These are phyloP conservation scores for Candida frijolesensis DNA, from an alignment of 1,139 yeast genomes.

Conservation along the genomic window DNA sequence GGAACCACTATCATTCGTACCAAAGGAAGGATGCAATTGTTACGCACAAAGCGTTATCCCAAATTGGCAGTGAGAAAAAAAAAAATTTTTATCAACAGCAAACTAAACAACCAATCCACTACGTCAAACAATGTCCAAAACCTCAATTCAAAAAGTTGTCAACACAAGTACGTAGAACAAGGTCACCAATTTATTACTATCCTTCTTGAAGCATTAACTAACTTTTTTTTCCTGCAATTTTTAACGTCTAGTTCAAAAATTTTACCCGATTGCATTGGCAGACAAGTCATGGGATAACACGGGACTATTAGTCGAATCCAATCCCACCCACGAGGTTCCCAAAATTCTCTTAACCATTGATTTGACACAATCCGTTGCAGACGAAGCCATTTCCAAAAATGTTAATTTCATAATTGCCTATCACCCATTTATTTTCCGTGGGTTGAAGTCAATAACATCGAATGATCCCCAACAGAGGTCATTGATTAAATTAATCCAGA, in stretches of 20 bases:
- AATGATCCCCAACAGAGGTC: conserved; percentile 81
- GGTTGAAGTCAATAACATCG: conserved; percentile 73
- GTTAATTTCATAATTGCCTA: conserved; percentile 74
- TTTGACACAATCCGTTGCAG: conserved; percentile 78
- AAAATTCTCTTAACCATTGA: conserved; percentile 78
- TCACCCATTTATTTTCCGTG: conserved; percentile 92
- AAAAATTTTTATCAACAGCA: background rate
- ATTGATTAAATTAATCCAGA: conserved; percentile 67
- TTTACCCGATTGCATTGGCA: conserved; percentile 75
- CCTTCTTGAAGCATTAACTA: background rate
- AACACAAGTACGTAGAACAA: conserved; percentile 39
- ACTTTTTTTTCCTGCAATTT: conserved; percentile 11
- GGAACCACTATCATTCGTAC: too few relatives aligned
- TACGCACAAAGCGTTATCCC: background rate
- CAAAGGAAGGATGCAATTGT: too few relatives aligned
- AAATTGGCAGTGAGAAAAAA: background rate
- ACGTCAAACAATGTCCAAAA: conserved; percentile 29
- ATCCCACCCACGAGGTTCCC: conserved; percentile 22
- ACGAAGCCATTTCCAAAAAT: conserved; percentile 68
- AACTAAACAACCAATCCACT: background rate
- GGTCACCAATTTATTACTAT: background rate
- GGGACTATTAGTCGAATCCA: conserved; percentile 76
- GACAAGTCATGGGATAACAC: conserved; percentile 94
- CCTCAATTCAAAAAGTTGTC: conserved; percentile 49
- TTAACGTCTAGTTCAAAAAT: conserved; percentile 52